Evolutionary conservation across 441 rosid genomes (phyloP).

Genomic region (Erodium chrysanthum): DNA sequence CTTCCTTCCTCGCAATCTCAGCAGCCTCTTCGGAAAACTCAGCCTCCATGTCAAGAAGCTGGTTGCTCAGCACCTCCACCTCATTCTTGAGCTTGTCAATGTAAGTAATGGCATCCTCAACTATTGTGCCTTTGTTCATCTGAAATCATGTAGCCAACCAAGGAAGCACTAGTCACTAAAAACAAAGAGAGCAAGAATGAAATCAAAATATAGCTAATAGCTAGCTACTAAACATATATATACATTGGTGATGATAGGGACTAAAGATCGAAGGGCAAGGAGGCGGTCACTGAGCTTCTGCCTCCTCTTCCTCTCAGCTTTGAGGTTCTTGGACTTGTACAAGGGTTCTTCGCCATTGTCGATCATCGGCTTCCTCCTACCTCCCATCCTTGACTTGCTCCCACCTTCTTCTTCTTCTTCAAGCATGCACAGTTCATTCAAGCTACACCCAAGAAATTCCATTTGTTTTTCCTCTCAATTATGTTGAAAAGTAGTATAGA

Average conservation of each 20-base stretch:
- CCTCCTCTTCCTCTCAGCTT: slow-evolving; percentile 69
- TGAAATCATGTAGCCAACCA: slow-evolving; percentile 14
- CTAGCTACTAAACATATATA: background rate
- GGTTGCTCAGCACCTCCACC: slow-evolving; percentile 35
- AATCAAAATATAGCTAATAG: background rate
- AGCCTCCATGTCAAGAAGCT: slow-evolving; percentile 48
- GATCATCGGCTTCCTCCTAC: slow-evolving; percentile 21
- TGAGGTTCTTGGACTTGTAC: slow-evolving; percentile 64
- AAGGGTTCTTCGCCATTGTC: slow-evolving; percentile 13
- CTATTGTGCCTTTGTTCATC: slow-evolving; percentile 76
- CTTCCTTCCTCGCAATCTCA: slow-evolving; percentile 4
- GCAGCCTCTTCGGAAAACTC: slow-evolving; percentile 18
- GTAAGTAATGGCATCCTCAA: slow-evolving; percentile 71
- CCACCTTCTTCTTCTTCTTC: slow-evolving; percentile 9
- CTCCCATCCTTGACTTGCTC: slow-evolving; percentile 23
- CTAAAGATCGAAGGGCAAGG: slow-evolving; percentile 52
- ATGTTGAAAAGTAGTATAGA: background rate
- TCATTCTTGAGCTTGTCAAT: slow-evolving; percentile 45
- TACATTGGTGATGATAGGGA: slow-evolving; percentile 76
- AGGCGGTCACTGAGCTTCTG: slow-evolving; percentile 63
- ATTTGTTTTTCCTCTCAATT: slow-evolving; percentile 6
- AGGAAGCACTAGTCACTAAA: background rate
- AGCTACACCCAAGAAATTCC: slow-evolving; percentile 22
- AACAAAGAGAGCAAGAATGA: background rate
- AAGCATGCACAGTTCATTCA: slow-evolving; percentile 16